Percentiles rank a stretch among this genome's conserved stretches.
Conservation (phyloP, 768 basidiomycete genomes). For the Terana coerulea region DNA sequence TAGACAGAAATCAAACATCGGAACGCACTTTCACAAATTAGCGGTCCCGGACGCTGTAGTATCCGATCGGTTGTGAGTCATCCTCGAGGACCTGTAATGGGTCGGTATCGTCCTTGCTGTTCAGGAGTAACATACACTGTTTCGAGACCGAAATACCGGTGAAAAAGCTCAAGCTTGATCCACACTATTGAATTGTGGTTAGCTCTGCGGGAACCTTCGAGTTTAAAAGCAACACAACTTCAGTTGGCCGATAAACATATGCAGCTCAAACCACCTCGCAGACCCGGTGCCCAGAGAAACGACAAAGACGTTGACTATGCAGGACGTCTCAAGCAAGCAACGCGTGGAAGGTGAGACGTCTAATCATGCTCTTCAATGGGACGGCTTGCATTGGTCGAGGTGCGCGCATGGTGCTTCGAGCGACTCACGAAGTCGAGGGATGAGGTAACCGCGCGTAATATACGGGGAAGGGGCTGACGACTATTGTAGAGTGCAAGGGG, state of each 20-base stretch:
- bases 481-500: slow-evolving; percentile 75
- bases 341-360: no score
- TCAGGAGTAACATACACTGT: slow-evolving; percentile 63
- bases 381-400: slow-evolving; percentile 21
- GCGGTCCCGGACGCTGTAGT: slow-evolving; percentile 69
- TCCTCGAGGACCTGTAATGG: slow-evolving; percentile 58
- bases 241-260: slow-evolving; percentile 69
- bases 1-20: slow-evolving; percentile 2
- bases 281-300: slow-evolving; percentile 85
- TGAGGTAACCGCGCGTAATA: no score
- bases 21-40: slow-evolving; percentile 81
- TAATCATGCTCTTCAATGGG: background rate
- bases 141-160: slow-evolving; percentile 83
- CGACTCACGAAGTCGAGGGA: background rate
- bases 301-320: slow-evolving; percentile 67
- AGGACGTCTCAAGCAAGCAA: no score
- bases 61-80: slow-evolving; percentile 63
- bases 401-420: no score
- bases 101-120: slow-evolving; percentile 48
- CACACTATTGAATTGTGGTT: background rate
- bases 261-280: slow-evolving; percentile 79
- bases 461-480: no score
- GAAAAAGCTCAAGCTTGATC: slow-evolving; percentile 76
- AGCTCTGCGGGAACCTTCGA: background rate
- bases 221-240: slow-evolving; percentile 50